Percentiles rank a stretch among this genome's conserved stretches.
Conservation (phyloP, 352 stramenopile genomes). For the Globisporangium orthogonon region DNA sequence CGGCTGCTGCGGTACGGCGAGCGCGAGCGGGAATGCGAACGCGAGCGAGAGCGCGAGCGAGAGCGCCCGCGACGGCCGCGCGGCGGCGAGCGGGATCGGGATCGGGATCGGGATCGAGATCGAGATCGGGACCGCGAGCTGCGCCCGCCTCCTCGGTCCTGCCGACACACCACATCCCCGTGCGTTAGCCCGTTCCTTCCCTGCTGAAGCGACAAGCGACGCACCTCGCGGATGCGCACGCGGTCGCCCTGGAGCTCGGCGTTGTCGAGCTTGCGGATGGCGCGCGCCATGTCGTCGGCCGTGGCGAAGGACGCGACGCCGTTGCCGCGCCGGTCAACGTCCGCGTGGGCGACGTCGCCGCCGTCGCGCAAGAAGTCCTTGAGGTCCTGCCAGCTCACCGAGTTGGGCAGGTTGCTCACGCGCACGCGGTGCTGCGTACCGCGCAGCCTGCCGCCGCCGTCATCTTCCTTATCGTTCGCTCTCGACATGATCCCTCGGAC, state of each 20-base stretch:
- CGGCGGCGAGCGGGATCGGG: constrained; percentile 7
- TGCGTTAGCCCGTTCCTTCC: too few species aligned
- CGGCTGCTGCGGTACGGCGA: constrained; percentile 20
- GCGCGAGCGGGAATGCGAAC: constrained; percentile 9
- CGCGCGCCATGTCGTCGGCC: constrained; percentile 43
- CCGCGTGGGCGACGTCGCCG: constrained; percentile 54
- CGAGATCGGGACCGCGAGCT: not conserved
- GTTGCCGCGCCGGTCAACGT: constrained; percentile 61
- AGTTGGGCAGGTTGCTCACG: constrained; percentile 32
- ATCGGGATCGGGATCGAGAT: constrained; percentile 14
- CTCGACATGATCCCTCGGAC: not conserved
- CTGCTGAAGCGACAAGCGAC: not conserved
- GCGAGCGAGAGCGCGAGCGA: constrained; percentile 18
- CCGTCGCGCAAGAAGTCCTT: constrained; percentile 57
- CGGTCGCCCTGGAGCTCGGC: constrained; percentile 37
- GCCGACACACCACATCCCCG: too few species aligned
- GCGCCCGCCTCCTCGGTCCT: constrained; percentile 9
- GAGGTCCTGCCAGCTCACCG: constrained; percentile 54
- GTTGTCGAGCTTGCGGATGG: constrained; percentile 45
- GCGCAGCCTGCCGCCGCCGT: constrained; percentile 15
- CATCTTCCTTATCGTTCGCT: not conserved
- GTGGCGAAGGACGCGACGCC: constrained; percentile 64
- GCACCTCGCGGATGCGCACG: constrained; percentile 35
- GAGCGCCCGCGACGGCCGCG: constrained; percentile 2
- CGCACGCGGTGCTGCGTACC: constrained; percentile 50